phyloP scores from a whole-genome alignment of 2,329 filamentous ascomycete species.

The Arachnomyces sp. region DNA sequence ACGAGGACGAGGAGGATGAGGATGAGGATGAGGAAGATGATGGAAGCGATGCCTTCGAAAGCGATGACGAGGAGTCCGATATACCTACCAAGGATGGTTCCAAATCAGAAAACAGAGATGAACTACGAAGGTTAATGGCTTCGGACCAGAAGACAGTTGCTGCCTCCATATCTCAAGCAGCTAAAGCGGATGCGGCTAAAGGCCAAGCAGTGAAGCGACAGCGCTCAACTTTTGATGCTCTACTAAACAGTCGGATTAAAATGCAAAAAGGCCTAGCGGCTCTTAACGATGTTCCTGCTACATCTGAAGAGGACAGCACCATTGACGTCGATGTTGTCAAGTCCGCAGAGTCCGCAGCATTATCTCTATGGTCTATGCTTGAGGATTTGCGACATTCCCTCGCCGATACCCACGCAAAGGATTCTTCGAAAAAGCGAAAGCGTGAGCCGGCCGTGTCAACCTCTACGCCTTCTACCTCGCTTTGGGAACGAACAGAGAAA shows the following conservation, averaged over 20 bases:
- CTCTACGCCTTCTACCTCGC: constrained; percentile 51
- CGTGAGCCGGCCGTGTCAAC: constrained; percentile 41
- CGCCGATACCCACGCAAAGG: constrained; percentile 28
- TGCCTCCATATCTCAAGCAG: constrained; percentile 57
- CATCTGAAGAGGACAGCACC: constrained; percentile 38
- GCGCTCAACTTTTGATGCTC: constrained; percentile 74
- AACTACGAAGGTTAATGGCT: constrained; percentile 60
- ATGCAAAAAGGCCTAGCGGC: constrained; percentile 84
- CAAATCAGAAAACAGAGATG: constrained; percentile 41
- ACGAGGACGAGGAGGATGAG: constrained; percentile 14
- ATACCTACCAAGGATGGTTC: constrained; percentile 15
- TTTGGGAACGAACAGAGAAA: constrained; percentile 65
- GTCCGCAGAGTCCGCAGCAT: constrained; percentile 77
- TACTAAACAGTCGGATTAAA: constrained; percentile 85
- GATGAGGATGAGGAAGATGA: constrained; percentile 2
- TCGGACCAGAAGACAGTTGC: constrained; percentile 61
- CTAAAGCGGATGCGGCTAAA: constrained; percentile 72
- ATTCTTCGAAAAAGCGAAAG: constrained; percentile 40
- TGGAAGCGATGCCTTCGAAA: constrained; percentile 19
- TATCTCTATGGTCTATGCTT: constrained; percentile 73
- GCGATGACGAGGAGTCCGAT: constrained; percentile 18
- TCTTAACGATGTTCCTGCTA: constrained; percentile 61
- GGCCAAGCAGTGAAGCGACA: constrained; percentile 81
- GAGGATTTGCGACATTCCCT: constrained; percentile 36
- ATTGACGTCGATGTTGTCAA: constrained; percentile 46